A percentile compares a stretch with the other conserved stretches of the same genome.
Conservation (phyloP, 495 filamentous ascomycete genomes). For the Penicillium macrosclerotiorum region DNA sequence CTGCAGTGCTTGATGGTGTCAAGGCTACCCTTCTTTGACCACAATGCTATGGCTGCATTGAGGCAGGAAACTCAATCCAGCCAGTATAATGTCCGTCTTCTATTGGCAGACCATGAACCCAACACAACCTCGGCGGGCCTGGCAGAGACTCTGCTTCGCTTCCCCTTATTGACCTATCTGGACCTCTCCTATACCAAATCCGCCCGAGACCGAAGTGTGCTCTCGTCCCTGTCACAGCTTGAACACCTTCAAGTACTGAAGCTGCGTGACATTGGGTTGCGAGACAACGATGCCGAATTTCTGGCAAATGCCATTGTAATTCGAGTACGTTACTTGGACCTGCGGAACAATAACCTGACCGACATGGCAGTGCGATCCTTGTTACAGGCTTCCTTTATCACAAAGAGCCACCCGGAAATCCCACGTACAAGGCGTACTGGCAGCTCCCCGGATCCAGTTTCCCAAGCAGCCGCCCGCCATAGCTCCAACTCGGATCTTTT, state of each 20-base stretch:
- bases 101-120: slow-evolving; percentile 55
- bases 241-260: slow-evolving; percentile 57
- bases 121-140: slow-evolving; percentile 57
- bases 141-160: slow-evolving; percentile 49
- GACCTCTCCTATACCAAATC: slow-evolving; percentile 61
- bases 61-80: slow-evolving; percentile 19
- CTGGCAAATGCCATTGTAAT: slow-evolving; percentile 52
- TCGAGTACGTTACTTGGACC: slow-evolving; percentile 55
- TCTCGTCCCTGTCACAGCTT: slow-evolving; percentile 43
- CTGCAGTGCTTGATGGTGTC: slow-evolving; percentile 62
- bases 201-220: slow-evolving; percentile 50
- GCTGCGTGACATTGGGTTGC: slow-evolving; percentile 55
- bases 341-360: slow-evolving; percentile 58
- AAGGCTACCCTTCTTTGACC: slow-evolving; percentile 62
- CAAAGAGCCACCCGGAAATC: slow-evolving; percentile 6
- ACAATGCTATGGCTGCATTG: slow-evolving; percentile 55
- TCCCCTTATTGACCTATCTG: slow-evolving; percentile 56
- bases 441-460: slow-evolving; percentile 12
- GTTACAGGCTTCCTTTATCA: slow-evolving; percentile 48
- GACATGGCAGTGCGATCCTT: slow-evolving; percentile 53
- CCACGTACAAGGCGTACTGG: slow-evolving; percentile 5
- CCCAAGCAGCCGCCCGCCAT: slow-evolving; percentile 7
- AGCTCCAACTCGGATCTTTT: slow-evolving; percentile 22
- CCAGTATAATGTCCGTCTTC: slow-evolving; percentile 48
- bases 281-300: slow-evolving; percentile 52